Evolutionary conservation across 2,329 filamentous ascomycete species (phyloP).

Genomic region (Xylariaceae sp.): DNA sequence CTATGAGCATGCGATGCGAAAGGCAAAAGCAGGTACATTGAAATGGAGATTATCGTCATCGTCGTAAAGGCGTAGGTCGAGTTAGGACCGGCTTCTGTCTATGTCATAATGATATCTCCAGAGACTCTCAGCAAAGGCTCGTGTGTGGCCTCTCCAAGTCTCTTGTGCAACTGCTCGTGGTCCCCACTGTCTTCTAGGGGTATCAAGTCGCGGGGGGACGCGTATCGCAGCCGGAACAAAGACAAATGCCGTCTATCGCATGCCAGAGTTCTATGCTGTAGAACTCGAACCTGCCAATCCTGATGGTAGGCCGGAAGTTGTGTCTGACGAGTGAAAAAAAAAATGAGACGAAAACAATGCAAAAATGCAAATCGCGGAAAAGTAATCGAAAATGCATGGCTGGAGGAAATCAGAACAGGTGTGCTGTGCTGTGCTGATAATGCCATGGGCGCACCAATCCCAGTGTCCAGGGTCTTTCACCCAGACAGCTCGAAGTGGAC

Average conservation of each 20-base stretch:
- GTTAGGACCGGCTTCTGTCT: constrained; percentile 23
- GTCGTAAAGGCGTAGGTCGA: constrained; percentile 25
- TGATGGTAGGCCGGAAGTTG: constrained; percentile 25
- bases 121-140: constrained; percentile 24
- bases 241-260: constrained; percentile 34
- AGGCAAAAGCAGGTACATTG: constrained; percentile 30
- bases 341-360: constrained; percentile 26
- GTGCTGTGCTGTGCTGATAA: no score
- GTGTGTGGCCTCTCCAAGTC: constrained; percentile 27
- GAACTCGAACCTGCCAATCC: constrained; percentile 31
- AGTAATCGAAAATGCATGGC: not conserved
- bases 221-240: constrained; percentile 30
- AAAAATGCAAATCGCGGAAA: constrained; percentile 14
- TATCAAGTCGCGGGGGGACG: constrained; percentile 29
- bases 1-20: constrained; percentile 26
- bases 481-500: not conserved
- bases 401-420: not conserved
- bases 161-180: constrained; percentile 31
- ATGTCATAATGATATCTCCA: constrained; percentile 23
- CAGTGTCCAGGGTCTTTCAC: constrained; percentile 6
- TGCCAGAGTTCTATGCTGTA: constrained; percentile 28
- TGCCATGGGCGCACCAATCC: constrained; percentile 17
- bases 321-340: constrained; percentile 19
- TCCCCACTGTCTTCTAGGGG: constrained; percentile 31
- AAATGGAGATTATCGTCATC: constrained; percentile 30